These are phyloP conservation scores for Acanthamoeba comandoni DNA, from an alignment of 208 protist species.

Conservation along the genomic window DNA sequence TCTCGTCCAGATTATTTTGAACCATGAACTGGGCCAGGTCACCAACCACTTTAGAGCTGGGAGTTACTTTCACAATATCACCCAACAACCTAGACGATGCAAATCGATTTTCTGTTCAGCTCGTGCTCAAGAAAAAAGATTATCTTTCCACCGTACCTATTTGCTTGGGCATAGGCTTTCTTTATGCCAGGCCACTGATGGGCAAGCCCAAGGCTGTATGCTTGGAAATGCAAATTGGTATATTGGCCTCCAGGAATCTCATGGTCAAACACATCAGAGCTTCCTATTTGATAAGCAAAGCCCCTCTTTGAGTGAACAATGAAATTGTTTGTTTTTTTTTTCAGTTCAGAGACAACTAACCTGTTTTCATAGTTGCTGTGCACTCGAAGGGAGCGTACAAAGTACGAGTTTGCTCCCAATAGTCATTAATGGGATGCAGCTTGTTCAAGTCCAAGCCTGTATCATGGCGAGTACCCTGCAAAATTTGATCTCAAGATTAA, in stretches of 20 bases:
- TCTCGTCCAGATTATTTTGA: conserved; percentile 83
- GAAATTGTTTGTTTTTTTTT: conserved; percentile 15
- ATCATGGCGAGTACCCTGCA: conserved; percentile 74
- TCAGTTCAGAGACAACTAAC: conserved; percentile 37
- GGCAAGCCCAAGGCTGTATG: conserved; percentile 76
- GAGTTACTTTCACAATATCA: conserved; percentile 89
- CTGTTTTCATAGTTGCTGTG: conserved; percentile 81
- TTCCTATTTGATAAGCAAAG: conserved; percentile 70
- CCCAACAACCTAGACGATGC: conserved; percentile 73
- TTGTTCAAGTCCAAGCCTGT: conserved; percentile 78
- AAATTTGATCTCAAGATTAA: too few relatives aligned
- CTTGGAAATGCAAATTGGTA: conserved; percentile 92
- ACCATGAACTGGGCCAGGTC: conserved; percentile 93
- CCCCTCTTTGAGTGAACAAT: too few relatives aligned
- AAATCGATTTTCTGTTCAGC: too few relatives aligned
- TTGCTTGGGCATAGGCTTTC: conserved; percentile 82
- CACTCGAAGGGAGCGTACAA: conserved; percentile 88
- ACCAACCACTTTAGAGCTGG: conserved; percentile 90
- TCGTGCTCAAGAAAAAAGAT: too few relatives aligned
- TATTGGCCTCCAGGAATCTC: conserved; percentile 90
- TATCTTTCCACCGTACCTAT: conserved; percentile 59
- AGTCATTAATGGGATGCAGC: conserved; percentile 75
- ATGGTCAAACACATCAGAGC: conserved; percentile 87
- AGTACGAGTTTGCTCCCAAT: conserved; percentile 82
- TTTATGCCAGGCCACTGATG: conserved; percentile 84